A percentile compares a stretch with the other conserved stretches of the same genome.
Evolutionary conservation across 75 land plant species (phyloP).

Genomic region (Isoetes taiwanensis): DNA sequence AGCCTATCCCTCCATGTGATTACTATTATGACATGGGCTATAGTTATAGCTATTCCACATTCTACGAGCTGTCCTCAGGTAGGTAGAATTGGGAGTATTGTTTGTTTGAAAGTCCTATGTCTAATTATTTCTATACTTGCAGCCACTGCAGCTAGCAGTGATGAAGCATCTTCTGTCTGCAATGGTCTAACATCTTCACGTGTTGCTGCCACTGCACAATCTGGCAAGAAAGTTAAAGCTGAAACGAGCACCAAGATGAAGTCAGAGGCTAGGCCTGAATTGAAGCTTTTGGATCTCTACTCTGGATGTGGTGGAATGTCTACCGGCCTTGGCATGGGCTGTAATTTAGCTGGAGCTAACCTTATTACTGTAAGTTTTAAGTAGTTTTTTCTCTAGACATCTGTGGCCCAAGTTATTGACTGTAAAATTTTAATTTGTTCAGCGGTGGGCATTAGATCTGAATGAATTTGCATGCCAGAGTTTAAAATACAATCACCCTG

Average conservation of each 20-base stretch:
- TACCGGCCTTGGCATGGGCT: slow-evolving; percentile 76
- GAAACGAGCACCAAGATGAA: slow-evolving; percentile 8
- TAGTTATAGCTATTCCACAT: slow-evolving; percentile 55
- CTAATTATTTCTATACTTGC: too few species aligned
- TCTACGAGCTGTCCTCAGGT: slow-evolving; percentile 37
- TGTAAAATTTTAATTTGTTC: not conserved
- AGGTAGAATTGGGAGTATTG: slow-evolving; percentile 4
- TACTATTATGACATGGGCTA: slow-evolving; percentile 90
- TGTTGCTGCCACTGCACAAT: slow-evolving; percentile 9
- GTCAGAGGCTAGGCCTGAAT: slow-evolving; percentile 16
- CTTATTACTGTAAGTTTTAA: slow-evolving; percentile 54
- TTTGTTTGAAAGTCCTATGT: not conserved
- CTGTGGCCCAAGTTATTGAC: too few species aligned
- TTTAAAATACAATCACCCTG: slow-evolving; percentile 74
- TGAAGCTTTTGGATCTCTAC: slow-evolving; percentile 60
- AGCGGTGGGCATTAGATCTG: slow-evolving; percentile 91
- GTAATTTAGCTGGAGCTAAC: slow-evolving; percentile 41
- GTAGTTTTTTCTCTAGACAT: too few species aligned
- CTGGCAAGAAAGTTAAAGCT: slow-evolving; percentile 4
- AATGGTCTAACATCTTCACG: not conserved
- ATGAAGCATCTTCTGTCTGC: slow-evolving; percentile 10
- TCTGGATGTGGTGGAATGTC: slow-evolving; percentile 99
- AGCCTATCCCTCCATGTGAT: slow-evolving; percentile 30
- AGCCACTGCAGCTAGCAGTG: slow-evolving; percentile 4
- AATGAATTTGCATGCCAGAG: slow-evolving; percentile 60